Base-by-base conservation (phyloP, 1,284 basidiomycete genomes). In the Cryptococcus jaspeensis region DNA sequence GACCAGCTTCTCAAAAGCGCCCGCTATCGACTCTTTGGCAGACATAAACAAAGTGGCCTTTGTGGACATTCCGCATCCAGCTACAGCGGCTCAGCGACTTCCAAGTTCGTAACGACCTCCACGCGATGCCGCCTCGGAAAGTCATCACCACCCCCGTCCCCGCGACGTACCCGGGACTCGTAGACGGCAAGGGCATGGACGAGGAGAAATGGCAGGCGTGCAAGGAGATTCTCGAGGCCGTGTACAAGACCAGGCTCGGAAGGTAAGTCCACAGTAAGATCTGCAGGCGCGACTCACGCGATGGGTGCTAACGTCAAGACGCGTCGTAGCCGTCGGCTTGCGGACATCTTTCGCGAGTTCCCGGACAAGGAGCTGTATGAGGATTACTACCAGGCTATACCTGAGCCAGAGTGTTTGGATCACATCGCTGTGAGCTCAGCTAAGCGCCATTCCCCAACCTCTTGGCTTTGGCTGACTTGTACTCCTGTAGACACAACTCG, bases 331-430 rank as follows among this genome's bases (percentile, higher is more conserved):
- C 70, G 72, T 1, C 49, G 53, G 15, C 58, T 76, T 36, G 53
- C 65, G 13, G 67, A 69, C 22, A 71, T 73, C 42, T 78, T 78
- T 55, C 63, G 64, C 36, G 62, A 67, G 28, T 56, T 76, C 32
- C 76, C 76, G 3, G 74, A 75, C 55, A 59, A 58, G 28, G 59
- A 64, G 13, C 55, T 61, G 40, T 75, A 67, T 51, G 59, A 68
- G 6, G 74, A 76, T 59, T 78, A 78, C 65, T 78, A 74, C 58
- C 59, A 65, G 42, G 66, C 73, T 16, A 78, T 78, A 12, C 71
- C 73, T 3, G 74, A 76, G 43, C 74, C 74, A 28, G 73, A 76
- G 58, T 71, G 69, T 56, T 58, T 78, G 43, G 70, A 78, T 50
- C 65, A 69, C 44, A 70, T 78, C 38, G 58, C 67, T 15, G 76